Percentiles rank a stretch among this genome's conserved stretches.
phyloP scores from a whole-genome alignment of 345 rosid species.

The Citrus reticulata region DNA sequence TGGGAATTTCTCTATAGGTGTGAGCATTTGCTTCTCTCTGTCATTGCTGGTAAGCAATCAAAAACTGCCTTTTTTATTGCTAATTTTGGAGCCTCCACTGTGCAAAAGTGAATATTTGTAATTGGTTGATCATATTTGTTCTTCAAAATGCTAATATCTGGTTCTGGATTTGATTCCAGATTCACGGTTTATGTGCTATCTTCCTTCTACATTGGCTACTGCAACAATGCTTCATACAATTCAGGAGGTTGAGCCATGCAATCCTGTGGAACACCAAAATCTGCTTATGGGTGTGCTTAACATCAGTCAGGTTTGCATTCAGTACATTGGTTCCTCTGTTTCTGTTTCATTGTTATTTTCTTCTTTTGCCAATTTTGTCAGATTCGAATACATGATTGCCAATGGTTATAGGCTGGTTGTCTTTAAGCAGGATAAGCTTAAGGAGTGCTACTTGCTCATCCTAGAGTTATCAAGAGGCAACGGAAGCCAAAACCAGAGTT shows the following conservation, averaged over 20 bases:
- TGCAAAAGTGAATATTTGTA: background rate
- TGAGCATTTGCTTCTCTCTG: conserved; percentile 66
- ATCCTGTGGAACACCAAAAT: conserved; percentile 46
- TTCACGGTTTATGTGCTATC: conserved; percentile 50
- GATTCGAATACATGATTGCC: background rate
- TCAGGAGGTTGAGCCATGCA: conserved; percentile 52
- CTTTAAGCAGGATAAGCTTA: conserved; percentile 49
- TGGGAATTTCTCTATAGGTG: conserved; percentile 60
- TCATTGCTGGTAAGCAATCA: conserved; percentile 62
- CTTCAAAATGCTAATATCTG: conserved; percentile 8
- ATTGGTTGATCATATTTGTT: background rate
- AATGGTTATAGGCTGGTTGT: background rate
- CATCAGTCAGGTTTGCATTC: conserved; percentile 53
- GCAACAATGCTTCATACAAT: conserved; percentile 66
- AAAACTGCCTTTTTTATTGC: conserved; percentile 1
- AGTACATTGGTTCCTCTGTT: conserved; percentile 8
- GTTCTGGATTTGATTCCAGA: conserved; percentile 49
- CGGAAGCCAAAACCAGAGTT: conserved; percentile 26
- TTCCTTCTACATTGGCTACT: conserved; percentile 72
- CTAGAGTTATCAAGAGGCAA: conserved; percentile 33
- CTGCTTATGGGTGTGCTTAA: conserved; percentile 58
- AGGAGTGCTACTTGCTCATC: conserved; percentile 61
- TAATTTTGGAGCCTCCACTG: background rate
- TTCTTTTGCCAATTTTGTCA: background rate
- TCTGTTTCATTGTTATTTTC: background rate